A percentile compares a stretch with the other conserved stretches of the same genome.
phyloP scores from a whole-genome alignment of 2,329 filamentous ascomycete species.

The Fusarium haematococcum region DNA sequence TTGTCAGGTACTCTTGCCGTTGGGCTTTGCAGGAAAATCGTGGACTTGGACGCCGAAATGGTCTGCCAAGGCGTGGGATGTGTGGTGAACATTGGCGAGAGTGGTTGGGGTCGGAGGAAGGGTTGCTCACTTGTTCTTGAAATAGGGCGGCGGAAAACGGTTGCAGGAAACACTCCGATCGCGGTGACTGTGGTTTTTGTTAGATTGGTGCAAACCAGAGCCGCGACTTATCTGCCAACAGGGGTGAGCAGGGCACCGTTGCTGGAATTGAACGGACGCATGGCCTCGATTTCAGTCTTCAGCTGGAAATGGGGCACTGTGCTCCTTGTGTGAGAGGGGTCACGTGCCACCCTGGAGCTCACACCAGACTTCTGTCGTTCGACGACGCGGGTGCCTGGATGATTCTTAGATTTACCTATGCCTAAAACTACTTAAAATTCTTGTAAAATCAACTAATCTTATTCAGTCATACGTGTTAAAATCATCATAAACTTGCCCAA shows the following conservation, averaged over 20 bases:
- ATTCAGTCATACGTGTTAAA: neutral
- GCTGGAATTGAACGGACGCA: neutral
- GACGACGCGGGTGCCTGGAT: neutral
- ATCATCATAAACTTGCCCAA: no score
- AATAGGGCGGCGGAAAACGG: neutral
- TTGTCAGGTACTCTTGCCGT: neutral
- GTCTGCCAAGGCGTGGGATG: neutral
- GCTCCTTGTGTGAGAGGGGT: neutral
- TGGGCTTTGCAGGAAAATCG: neutral
- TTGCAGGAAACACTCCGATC: neutral
- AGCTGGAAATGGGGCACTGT: neutral
- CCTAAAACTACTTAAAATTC: neutral
- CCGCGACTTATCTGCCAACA: neutral
- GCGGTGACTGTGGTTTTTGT: neutral
- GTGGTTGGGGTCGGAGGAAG: neutral
- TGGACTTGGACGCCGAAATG: neutral
- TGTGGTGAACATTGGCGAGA: neutral
- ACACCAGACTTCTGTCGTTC: neutral
- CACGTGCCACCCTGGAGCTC: neutral
- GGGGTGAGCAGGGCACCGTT: neutral
- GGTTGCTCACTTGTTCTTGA: neutral
- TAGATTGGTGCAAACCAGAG: no score
- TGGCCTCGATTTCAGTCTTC: no score
- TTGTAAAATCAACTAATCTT: fast-evolving
- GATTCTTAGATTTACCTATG: neutral